Percentiles rank a stretch among this genome's conserved stretches.
Evolutionary conservation across 139 green algal genomes (phyloP).

Genomic region (Micromonas commoda): DNA sequence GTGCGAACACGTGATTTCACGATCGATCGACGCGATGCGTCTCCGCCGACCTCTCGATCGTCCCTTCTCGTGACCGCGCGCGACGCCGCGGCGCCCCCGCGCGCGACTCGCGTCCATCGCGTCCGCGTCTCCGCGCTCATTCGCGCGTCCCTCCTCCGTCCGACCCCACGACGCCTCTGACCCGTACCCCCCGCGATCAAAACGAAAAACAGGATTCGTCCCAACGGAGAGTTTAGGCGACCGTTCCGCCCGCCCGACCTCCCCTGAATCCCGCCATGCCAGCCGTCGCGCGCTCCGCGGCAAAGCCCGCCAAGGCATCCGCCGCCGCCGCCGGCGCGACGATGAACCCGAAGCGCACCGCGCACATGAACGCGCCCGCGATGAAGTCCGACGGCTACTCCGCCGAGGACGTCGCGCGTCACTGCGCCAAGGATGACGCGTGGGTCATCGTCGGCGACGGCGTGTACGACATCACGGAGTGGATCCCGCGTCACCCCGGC

Average conservation of each 20-base stretch:
- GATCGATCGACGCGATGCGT: too few species aligned
- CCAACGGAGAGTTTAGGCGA: not conserved
- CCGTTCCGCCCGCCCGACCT: not conserved
- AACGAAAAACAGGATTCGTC: not conserved
- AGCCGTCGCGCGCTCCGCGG: too few species aligned
- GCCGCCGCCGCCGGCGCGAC: not conserved
- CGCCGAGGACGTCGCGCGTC: not conserved
- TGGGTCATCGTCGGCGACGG: not conserved
- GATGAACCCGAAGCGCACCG: not conserved
- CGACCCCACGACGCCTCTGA: not conserved
- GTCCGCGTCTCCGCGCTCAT: not conserved
- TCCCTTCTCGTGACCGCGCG: not conserved
- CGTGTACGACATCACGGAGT: constrained; percentile 25
- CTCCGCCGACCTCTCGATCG: not conserved
- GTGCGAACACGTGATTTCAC: too few species aligned
- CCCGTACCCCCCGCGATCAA: not conserved
- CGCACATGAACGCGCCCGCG: not conserved
- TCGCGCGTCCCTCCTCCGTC: not conserved
- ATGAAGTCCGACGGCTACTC: not conserved
- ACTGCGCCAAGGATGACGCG: not conserved
- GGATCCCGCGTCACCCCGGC: constrained; percentile 6
- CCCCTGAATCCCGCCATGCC: not conserved
- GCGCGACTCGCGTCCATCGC: not conserved
- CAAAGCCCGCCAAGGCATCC: not conserved
- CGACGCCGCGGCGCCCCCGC: not conserved